Base-by-base conservation (phyloP, 2,329 filamentous ascomycete species). In the Capronia epimyces region DNA sequence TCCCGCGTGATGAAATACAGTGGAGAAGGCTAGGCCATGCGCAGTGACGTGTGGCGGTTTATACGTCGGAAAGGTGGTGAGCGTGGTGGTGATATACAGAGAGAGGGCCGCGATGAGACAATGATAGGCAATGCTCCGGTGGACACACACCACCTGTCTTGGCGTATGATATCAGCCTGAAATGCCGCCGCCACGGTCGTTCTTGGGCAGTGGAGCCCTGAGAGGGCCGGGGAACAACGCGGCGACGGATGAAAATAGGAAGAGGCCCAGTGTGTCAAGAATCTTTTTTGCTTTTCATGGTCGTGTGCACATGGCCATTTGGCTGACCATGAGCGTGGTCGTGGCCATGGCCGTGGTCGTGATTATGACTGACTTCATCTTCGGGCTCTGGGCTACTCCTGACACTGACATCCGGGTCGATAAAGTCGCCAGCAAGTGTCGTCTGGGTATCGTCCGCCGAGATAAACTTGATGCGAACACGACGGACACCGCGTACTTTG, bases 381-480 rank as follows among this genome's bases (percentile, higher is more conserved):
- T 86, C 80, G 1, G 81, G 77, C 63, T 86, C 82, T 2, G 80
- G 81, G 60, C 75, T 81, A 34, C 69, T 72, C 61, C 71, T 70
- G 12, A 75, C 71, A 60, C 76, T 81, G 8, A 85, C 72, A 57
- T 85, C 78, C 2, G 79, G 79, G 1, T 77, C 70, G 56, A 90
- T 86, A 62, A 89, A 90, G 67, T 97, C 89, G 65, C 95, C 87
- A 54, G 86, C 83, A 62, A 84, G 78, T 49, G 79, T 75, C 34
- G 73, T 72, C 24, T 73, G 68, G 10, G 72, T 68, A 22, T 77
- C 75, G 15, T 86, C 83, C 60, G 81, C 80, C 31, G 85, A 79
- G 24, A 93, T 80, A 65, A 97, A 97, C 36, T 89, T 83, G 45
- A 97, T 79, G 55, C 86, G 84, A 27, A 98, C 80, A 57, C 86